Evolutionary conservation across 495 filamentous ascomycete species (phyloP), one percentile per base, ranked within the genome.

Genomic region (Talaromyces proteolyticus): DNA sequence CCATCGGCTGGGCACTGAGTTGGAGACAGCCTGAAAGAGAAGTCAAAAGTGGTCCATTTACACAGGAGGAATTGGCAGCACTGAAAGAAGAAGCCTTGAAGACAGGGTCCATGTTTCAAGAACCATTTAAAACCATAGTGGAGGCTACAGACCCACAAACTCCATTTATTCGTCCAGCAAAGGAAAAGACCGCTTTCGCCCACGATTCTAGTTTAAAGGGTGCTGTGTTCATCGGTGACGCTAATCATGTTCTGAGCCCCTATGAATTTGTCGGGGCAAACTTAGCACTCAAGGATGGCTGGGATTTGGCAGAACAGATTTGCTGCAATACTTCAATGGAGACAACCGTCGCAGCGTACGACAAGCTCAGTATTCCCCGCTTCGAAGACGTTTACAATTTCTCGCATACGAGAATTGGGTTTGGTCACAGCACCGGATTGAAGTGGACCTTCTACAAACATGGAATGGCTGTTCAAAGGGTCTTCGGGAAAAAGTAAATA

Each of bases 221-320:
- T 2, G 57, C 68, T 12, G 46, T 72, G 16, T 75, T 72, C 47
- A 59, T 75, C 20, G 72, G 72, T 1, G 68, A 75, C 42, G 53
- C 55, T 34, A 73, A 72, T 50, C 72, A 75, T 47, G 68, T 67
- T 2, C 64, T 75, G 17, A 67, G 59, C 40, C 62, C 68, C 2
- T 75, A 71, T 56, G 70, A 67, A n/a, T 67, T 67, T 12, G 65
- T 63, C 46, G 70, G 70, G 5, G 70, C 66, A 8, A 71, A 68
- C 47, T 23, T 73, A 20, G 70, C 70, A 5, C 49, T 73, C 26
- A 63, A 60, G 42, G 69, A 73, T 47, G 69, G 57, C 8, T 70
- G 64, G 62, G 63, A 69, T 24, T 49, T 70, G 29, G 69, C 64
- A 7, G 57, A 64, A 44, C 55, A 58, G 16, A 44, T 44, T 25